These are phyloP conservation scores for Pyricularia grisea DNA, from an alignment of 2,329 filamentous ascomycete genomes.

Conservation along the genomic window DNA sequence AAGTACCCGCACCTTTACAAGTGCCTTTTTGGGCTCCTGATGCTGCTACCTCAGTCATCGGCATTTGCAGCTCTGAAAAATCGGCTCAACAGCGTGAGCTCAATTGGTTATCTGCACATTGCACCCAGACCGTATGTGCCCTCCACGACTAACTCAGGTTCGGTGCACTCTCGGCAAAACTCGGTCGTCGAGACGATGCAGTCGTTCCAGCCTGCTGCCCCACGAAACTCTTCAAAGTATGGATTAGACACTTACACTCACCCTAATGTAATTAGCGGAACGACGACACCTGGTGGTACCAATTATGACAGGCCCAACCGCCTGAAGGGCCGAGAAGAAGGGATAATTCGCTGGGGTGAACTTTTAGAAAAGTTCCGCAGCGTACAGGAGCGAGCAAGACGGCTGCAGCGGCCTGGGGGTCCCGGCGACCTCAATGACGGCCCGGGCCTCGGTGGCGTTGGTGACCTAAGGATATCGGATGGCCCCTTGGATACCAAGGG, in stretches of 20 bases:
- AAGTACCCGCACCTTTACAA: constrained; percentile 94
- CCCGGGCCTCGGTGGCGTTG: constrained; percentile 20
- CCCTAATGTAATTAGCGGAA: constrained; percentile 26
- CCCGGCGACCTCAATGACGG: constrained; percentile 39
- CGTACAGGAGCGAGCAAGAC: constrained; percentile 78
- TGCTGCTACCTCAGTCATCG: constrained; percentile 96
- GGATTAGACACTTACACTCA: constrained; percentile 21
- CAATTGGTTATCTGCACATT: constrained; percentile 89
- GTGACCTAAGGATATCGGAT: constrained; percentile 30
- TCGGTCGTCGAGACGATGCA: constrained; percentile 22
- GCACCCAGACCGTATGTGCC: constrained; percentile 63
- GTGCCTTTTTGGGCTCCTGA: constrained; percentile 91
- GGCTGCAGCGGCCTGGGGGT: constrained; percentile 52
- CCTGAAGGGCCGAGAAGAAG: constrained; percentile 74
- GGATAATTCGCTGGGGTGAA: constrained; percentile 82
- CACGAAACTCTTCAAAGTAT: constrained; percentile 7
- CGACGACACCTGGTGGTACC: constrained; percentile 36
- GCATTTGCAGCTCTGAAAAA: constrained; percentile 97
- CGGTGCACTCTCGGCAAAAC: constrained; percentile 18
- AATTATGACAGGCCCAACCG: constrained; percentile 66
- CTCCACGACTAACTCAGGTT: not conserved
- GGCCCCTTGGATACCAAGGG: constrained; percentile 24
- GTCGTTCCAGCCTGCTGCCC: constrained; percentile 11
- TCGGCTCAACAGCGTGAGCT: constrained; percentile 90
- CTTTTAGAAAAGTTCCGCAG: constrained; percentile 88